Base-by-base conservation (phyloP, 345 rosid species). In the Psidium guajava region DNA sequence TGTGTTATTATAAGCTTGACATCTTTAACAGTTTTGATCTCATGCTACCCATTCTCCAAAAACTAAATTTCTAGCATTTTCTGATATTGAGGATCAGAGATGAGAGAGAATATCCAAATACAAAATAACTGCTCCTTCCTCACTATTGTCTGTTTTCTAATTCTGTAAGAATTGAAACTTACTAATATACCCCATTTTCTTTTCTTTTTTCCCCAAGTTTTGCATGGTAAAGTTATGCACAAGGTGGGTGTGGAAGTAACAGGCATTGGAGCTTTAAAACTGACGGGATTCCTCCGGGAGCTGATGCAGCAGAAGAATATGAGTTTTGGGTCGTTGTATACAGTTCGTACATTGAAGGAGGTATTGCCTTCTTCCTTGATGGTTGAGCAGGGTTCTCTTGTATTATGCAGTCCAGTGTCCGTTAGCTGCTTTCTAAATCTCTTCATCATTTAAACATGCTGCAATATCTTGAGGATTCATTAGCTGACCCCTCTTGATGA, bases 271-370 rank as follows among this genome's bases (percentile, higher is more conserved):
- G 98, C 95, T 73, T 85, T 94, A 86, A 96, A 95, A 85, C 95
- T 95, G 80, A 95, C 99, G 20, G 96, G 96, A 57, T 96, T 91
- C 88, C 97, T 96, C 83, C 94, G 91, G 87, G 96, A 95, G 87
- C 93, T 91, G 89, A 87, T 96, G 96, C 97, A 91, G 88, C 95
- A 92, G 90, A 94, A 93, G 85, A 92, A 92, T 87, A 87, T 92
- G 27, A 86, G 89, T 83, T 92, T 94, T 90, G 95, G 90, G 85
- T 96, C 99, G 9, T 86, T 94, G 56, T 93, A 94, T 91, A 93
- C 98, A 40, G 92, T 96, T 87, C 96, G 95, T 82, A 91, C 98
- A 82, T 86, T 95, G 85, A 95, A 97, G 90, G 99, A 97, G 99
- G 99, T 95, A 90, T 52, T 64, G 58, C 56, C 24, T 82, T 86